These are phyloP conservation scores for Colletotrichum sp. DNA, from an alignment of 2,329 filamentous ascomycete species.

Conservation along the genomic window DNA sequence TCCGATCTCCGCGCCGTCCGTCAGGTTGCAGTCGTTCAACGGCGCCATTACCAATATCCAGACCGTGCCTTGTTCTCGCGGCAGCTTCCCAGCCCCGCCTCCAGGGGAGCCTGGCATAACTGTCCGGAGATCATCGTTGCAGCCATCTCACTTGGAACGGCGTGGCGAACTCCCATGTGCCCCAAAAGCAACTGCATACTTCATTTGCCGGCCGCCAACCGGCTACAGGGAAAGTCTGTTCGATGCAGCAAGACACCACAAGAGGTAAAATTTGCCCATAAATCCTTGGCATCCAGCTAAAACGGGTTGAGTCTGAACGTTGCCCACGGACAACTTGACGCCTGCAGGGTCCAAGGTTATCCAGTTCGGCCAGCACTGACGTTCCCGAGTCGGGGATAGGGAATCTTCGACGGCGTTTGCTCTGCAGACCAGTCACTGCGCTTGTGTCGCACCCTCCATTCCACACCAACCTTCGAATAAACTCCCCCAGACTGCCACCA, in stretches of 20 bases:
- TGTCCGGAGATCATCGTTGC: conserved; percentile 11
- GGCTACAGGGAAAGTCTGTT: not conserved
- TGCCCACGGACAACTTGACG: not conserved
- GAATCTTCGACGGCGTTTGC: not conserved
- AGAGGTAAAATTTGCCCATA: not conserved
- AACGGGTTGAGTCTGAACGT: not conserved
- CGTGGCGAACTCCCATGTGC: not conserved
- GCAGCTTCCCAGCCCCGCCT: not conserved
- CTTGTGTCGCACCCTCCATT: not conserved
- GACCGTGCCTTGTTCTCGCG: not conserved
- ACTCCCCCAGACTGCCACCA: not conserved
- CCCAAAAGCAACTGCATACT: not conserved
- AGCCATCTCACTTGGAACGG: not conserved
- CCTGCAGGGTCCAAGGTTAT: conserved; percentile 4
- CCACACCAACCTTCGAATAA: not conserved
- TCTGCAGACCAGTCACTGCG: not conserved
- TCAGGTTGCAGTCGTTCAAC: not conserved
- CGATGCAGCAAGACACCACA: not conserved
- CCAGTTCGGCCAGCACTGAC: not conserved
- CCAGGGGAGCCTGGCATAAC: not conserved
- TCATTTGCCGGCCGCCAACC: not conserved
- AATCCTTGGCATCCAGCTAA: not conserved
- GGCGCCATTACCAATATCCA: not conserved
- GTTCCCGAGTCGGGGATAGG: not conserved
- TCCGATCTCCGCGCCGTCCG: not conserved